Evolutionary conservation across 2,329 filamentous ascomycete genomes (phyloP), one percentile per base, ranked within the genome.

Genomic region (Pseudogymnoascus sp.): DNA sequence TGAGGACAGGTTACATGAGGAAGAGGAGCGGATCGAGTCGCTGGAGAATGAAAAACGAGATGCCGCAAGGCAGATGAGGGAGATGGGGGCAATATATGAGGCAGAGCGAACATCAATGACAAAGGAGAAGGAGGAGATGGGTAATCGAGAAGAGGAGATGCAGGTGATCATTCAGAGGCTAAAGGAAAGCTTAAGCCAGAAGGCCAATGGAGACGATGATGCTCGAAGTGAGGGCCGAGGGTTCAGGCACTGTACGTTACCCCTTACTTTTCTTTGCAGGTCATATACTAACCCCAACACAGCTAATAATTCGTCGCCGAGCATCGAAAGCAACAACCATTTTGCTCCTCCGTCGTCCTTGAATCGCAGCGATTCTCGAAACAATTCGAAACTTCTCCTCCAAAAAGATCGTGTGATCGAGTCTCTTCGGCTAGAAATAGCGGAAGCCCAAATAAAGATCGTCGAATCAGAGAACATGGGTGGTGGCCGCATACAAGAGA

Each of bases 401-500:
- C 93, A 98, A 75, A 99, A 98, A 75, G 95, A 99, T 77, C 95
- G 96, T 77, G 81, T 97, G 64, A 98, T 99, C 70, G 93, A 98
- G 75, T 91, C 89, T 10, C 81, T 99, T 66, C 86, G 93, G 63
- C 84, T 98, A 26, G 95, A 99, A 75, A 83, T 99, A 59, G 93
- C 95, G 46, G 95, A 98, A 75, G 89, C 91, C 22, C 93, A 98
- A 75, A 96, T 97, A 77, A 97, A 96, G 76, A 82, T 97, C 26
- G 89, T 96, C 28, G 93, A 98, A 75, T 87, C 95, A 62, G 93
- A 98, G 77, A 96, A 97, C 74, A 87, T 90, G 75, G 93, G 92
- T 61, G 93, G 93, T 61, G 92, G 91, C 53, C 87, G 90, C 28
- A 79, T 96, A 72, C 89, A 91, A 68, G 91, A 96, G 75, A 84